These are phyloP conservation scores for Parietichytrium sp. DNA, from an alignment of 108 stramenopile species.

Conservation along the genomic window DNA sequence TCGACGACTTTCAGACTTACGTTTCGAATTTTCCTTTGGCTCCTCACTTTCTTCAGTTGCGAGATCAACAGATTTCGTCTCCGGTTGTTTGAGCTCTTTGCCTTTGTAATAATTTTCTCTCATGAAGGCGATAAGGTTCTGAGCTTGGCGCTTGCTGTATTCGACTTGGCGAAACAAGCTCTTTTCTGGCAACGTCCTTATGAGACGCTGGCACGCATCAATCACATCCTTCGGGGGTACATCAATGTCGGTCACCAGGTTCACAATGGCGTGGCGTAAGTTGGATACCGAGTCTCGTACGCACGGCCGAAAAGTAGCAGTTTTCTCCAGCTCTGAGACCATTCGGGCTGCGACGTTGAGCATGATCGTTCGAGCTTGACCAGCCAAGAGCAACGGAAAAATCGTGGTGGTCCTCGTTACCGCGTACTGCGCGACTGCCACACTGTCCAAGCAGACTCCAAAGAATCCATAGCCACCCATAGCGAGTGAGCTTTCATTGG, in stretches of 20 bases:
- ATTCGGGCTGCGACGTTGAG: conserved; percentile 23
- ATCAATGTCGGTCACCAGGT: conserved; percentile 1
- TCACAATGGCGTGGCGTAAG: not conserved
- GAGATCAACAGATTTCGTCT: too few relatives aligned
- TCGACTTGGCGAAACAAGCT: too few relatives aligned
- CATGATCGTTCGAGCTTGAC: conserved; percentile 6
- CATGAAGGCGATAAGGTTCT: too few relatives aligned
- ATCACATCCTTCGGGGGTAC: not conserved
- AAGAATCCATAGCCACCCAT: not conserved
- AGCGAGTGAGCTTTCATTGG: not conserved
- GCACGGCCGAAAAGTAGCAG: too few relatives aligned
- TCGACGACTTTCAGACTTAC: too few relatives aligned
- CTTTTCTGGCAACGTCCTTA: not conserved
- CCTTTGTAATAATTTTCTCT: too few relatives aligned
- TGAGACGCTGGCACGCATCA: not conserved
- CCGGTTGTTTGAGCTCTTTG: too few relatives aligned
- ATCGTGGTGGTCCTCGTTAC: not conserved
- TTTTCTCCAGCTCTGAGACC: not conserved
- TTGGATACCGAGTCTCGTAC: not conserved
- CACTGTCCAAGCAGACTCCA: conserved; percentile 6
- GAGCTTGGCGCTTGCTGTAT: too few relatives aligned
- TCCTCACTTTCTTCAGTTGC: too few relatives aligned
- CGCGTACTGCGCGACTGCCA: conserved; percentile 16
- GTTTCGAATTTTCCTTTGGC: too few relatives aligned
- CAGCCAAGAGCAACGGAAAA: not conserved